phyloP scores from a whole-genome alignment of 2,329 filamentous ascomycete genomes.

The Teratosphaeriaceae sp. region DNA sequence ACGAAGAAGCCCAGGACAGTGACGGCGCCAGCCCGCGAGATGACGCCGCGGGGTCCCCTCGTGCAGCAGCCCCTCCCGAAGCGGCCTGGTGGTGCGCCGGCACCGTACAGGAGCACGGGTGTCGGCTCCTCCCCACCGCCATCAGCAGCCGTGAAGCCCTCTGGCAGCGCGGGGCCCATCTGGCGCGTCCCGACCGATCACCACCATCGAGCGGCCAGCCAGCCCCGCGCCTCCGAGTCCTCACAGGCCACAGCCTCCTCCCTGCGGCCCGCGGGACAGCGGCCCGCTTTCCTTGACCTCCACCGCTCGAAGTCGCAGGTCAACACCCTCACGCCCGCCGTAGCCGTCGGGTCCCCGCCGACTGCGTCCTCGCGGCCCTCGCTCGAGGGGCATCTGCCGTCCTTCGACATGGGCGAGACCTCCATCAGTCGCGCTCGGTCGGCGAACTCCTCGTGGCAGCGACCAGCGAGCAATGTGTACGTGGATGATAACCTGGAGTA shows the following conservation, averaged over 20 bases:
- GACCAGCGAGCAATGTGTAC: constrained; percentile 78
- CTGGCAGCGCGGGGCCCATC: constrained; percentile 41
- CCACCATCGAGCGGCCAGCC: constrained; percentile 42
- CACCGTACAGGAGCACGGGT: constrained; percentile 55
- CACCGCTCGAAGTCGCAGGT: constrained; percentile 46
- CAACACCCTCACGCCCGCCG: too few relatives aligned
- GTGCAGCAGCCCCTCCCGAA: constrained; percentile 43
- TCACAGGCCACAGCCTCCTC: constrained; percentile 30
- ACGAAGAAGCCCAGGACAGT: too few relatives aligned
- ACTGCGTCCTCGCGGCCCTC: constrained; percentile 59
- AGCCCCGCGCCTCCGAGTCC: constrained; percentile 39
- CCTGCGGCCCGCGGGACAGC: constrained; percentile 30
- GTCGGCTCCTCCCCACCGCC: constrained; percentile 38
- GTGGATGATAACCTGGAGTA: constrained; percentile 78
- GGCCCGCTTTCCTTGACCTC: constrained; percentile 38
- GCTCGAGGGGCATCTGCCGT: constrained; percentile 62
- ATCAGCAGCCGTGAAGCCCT: constrained; percentile 28
- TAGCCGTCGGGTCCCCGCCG: too few relatives aligned
- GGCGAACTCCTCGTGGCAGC: constrained; percentile 57
- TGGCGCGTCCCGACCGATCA: constrained; percentile 48
- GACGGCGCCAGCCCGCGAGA: constrained; percentile 5
- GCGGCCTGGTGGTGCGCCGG: constrained; percentile 31
- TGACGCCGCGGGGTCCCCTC: constrained; percentile 11
- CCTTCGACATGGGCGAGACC: constrained; percentile 53
- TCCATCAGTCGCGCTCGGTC: constrained; percentile 52